Evolutionary conservation across 257 asterid genomes (phyloP).

Genomic region (Nicotiana paniculata): DNA sequence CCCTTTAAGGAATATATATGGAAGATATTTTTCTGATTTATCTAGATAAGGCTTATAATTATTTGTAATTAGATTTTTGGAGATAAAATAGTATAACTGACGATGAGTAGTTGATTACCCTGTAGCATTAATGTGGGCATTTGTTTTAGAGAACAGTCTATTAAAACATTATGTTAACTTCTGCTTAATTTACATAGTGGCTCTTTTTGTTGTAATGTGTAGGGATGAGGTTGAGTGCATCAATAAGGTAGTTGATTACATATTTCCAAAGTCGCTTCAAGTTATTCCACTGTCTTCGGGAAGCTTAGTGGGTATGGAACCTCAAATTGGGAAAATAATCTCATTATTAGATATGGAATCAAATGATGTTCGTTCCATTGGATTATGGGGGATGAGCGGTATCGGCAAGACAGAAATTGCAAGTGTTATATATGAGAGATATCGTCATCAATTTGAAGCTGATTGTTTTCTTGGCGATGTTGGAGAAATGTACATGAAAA

Average conservation of each 20-base stretch:
- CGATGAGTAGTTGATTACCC: no score
- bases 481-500: not conserved
- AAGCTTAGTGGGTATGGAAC: slow-evolving; percentile 3
- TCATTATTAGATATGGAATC: not conserved
- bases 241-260: not conserved
- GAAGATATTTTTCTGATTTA: no score
- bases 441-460: not conserved
- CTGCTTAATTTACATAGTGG: not conserved
- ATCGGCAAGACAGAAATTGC: not conserved
- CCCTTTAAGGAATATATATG: no score
- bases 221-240: not conserved
- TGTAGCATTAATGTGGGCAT: not conserved
- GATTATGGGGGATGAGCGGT: slow-evolving; percentile 3
- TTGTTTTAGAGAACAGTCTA: not conserved
- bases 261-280: not conserved
- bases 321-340: not conserved
- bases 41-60: no score
- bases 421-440: not conserved
- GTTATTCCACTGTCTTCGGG: not conserved
- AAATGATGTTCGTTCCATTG: not conserved
- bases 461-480: slow-evolving; percentile 9
- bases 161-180: not conserved
- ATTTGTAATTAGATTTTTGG: no score
- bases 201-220: no score
- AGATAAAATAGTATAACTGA: no score